Evolutionary conservation across 2,329 filamentous ascomycete species (phyloP).

Genomic region (Colletotrichum tabaci): DNA sequence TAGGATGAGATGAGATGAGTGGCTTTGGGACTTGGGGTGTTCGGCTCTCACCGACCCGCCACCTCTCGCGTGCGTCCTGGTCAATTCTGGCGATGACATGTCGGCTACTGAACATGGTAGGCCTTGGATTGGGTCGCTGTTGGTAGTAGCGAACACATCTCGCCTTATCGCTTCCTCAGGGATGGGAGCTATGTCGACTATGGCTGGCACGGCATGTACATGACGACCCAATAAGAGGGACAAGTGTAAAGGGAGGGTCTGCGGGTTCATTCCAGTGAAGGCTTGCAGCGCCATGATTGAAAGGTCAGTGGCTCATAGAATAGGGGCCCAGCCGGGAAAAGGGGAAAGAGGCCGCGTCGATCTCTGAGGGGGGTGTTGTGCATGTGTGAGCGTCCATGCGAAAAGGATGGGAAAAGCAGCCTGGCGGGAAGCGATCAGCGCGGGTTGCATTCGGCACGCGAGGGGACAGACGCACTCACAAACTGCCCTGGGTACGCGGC

Average conservation of each 20-base stretch:
- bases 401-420: slow-evolving; percentile 24
- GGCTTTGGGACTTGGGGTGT: not conserved
- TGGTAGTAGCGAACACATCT: not conserved
- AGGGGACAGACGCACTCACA: slow-evolving; percentile 18
- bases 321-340: not conserved
- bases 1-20: not conserved
- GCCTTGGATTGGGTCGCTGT: not conserved
- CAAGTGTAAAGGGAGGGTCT: slow-evolving; percentile 22
- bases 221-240: slow-evolving; percentile 25
- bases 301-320: slow-evolving; percentile 10
- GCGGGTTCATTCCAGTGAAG: slow-evolving; percentile 2
- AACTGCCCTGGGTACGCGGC: not conserved
- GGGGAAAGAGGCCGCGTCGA: slow-evolving; percentile 33
- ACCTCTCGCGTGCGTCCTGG: slow-evolving; percentile 20
- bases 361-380: slow-evolving; percentile 20
- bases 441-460: slow-evolving; percentile 32
- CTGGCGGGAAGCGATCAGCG: slow-evolving; percentile 35
- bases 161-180: slow-evolving; percentile 2
- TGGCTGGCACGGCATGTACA: not conserved
- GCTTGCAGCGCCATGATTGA: slow-evolving; percentile 20
- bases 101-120: not conserved
- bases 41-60: slow-evolving; percentile 38
- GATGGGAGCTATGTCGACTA: not conserved
- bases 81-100: slow-evolving; percentile 35
- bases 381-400: slow-evolving; percentile 10